Conservation (phyloP, 306 rosid species). For the Trichosanthes cucumerina region DNA sequence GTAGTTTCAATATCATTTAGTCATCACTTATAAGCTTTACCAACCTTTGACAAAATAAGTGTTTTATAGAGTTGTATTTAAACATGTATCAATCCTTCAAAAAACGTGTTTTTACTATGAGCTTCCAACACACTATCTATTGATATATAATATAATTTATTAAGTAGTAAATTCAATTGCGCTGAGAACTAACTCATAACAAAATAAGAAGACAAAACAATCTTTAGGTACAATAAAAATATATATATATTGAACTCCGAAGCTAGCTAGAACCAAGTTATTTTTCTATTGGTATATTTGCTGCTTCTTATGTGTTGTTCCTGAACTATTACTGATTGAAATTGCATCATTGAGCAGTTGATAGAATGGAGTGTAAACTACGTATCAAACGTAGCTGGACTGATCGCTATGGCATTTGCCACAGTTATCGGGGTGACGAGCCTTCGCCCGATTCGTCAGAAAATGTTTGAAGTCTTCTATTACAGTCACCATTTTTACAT, state of each 20-base stretch:
- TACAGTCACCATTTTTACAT: conserved; percentile 59
- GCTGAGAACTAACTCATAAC: too few relatives aligned
- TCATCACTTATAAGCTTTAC: too few relatives aligned
- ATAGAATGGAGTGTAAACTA: conserved; percentile 38
- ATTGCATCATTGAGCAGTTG: conserved; percentile 10
- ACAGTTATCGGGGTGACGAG: conserved; percentile 48
- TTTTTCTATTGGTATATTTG: background rate
- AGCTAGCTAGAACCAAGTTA: background rate
- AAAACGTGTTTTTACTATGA: too few relatives aligned
- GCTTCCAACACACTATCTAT: too few relatives aligned
- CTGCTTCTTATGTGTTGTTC: background rate
- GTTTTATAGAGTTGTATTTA: too few relatives aligned
- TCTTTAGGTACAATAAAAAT: background rate
- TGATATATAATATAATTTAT: too few relatives aligned
- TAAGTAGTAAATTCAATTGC: too few relatives aligned
- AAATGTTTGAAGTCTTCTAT: conserved; percentile 61
- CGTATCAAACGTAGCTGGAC: conserved; percentile 55
- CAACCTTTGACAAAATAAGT: too few relatives aligned
- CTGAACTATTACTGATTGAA: background rate
- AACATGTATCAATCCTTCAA: too few relatives aligned
- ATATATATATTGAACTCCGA: background rate
- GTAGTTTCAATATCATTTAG: too few relatives aligned
- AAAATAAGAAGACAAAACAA: background rate
- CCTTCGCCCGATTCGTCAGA: conserved; percentile 29
- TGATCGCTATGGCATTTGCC: conserved; percentile 37